Base-by-base conservation (phyloP, 352 stramenopile genomes). In the Pythium biforme region DNA sequence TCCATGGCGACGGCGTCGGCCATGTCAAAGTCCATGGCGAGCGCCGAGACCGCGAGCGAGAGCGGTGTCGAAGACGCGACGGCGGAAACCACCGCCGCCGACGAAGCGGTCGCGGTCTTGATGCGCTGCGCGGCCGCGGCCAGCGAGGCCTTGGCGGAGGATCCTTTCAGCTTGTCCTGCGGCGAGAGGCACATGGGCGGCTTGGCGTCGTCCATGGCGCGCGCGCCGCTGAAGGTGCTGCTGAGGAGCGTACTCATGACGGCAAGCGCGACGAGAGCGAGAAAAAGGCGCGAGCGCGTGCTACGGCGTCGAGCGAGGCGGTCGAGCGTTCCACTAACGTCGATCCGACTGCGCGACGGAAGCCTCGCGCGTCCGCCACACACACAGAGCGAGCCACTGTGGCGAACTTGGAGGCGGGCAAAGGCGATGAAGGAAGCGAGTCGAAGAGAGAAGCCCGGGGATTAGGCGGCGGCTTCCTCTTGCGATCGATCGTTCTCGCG, bases 161-260 rank as follows among this genome's bases (percentile, higher is more conserved):
- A 69, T 52, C 63, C 71, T 57, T 81, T 79, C 55, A 86, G 66
- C 55, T 89, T 90, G 45, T 90, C 81, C 40, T 90, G 81, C 15
- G 79, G 81, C 6, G 81, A 90, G 46, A 90, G 54, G 34, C 81
- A 88, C 75, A 84, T 87, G 55, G 66, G 43, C n/a, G 66, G 25
- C 72, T 87, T 86, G 25, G 85, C 75, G 23, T 86, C 74, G 20
- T 76, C 66, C 22, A 70, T 64, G 31, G 69, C 75, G 71, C 73
- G 72, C 37, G 66, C 62, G 20, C 33, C 51, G 33, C 53, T 61
- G n/a, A 22, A n/a, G n/a, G 39, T 26, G 33, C 46, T 52, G 23
- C 31, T 46, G 11, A 57, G 25, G 11, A 60, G 23, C 25, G 27
- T 33, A 22, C 53, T 60, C 53, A 60, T 60, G 53, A 40, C 22